Percentiles rank a stretch among this genome's conserved stretches.
These are phyloP conservation scores for Nothophytophthora sp. DNA, from an alignment of 352 stramenopile genomes.

Conservation along the genomic window DNA sequence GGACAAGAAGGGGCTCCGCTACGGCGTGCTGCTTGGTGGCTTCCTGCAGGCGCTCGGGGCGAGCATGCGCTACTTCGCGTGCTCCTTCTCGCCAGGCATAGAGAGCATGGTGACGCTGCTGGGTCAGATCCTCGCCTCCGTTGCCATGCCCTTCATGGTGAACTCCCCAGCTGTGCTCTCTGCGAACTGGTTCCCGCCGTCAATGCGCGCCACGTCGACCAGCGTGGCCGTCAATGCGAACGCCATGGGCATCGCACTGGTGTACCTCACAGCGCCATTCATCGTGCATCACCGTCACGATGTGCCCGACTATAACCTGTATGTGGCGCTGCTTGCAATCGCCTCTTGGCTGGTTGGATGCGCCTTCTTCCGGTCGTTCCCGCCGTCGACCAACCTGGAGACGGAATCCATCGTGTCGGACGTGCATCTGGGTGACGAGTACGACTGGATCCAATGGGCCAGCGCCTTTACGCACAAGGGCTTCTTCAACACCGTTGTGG, in stretches of 20 bases:
- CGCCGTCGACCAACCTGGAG: constrained; percentile 24
- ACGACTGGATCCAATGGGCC: constrained; percentile 74
- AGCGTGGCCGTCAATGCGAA: constrained; percentile 80
- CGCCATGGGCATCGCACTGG: constrained; percentile 60
- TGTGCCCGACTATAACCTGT: constrained; percentile 47
- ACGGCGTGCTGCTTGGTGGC: constrained; percentile 58
- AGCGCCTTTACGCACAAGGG: constrained; percentile 61
- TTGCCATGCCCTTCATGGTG: constrained; percentile 88
- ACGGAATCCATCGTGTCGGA: constrained; percentile 53
- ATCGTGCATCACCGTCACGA: constrained; percentile 34
- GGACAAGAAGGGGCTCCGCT: constrained; percentile 73
- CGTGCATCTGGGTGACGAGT: constrained; percentile 63
- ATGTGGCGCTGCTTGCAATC: constrained; percentile 33
- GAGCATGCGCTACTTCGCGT: constrained; percentile 44
- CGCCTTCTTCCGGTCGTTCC: constrained; percentile 51
- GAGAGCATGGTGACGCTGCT: constrained; percentile 48
- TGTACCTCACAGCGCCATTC: constrained; percentile 59
- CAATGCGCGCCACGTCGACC: constrained; percentile 62
- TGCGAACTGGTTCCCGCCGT: constrained; percentile 74
- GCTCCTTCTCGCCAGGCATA: constrained; percentile 15
- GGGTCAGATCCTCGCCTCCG: constrained; percentile 60
- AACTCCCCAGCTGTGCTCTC: constrained; percentile 76
- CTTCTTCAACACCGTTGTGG: constrained; percentile 62
- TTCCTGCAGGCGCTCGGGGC: constrained; percentile 57
- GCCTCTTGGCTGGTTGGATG: constrained; percentile 17